A percentile compares a stretch with the other conserved stretches of the same genome.
phyloP scores from a whole-genome alignment of 179 eudicot genomes.

The Beta lomatogona region DNA sequence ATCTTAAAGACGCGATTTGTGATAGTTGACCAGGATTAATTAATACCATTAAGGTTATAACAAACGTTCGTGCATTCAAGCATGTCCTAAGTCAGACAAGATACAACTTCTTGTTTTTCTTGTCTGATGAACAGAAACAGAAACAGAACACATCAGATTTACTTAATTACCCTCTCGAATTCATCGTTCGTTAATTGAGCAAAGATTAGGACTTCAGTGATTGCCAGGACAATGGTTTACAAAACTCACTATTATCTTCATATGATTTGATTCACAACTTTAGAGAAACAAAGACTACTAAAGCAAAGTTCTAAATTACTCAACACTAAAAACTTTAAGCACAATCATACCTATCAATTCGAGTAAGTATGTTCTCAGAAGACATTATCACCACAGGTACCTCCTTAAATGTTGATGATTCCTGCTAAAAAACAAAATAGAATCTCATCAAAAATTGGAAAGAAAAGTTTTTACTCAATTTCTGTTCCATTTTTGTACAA shows the following conservation, averaged over 20 bases:
- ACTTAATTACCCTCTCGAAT: no score
- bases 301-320: background rate
- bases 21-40: conserved; percentile 17
- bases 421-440: conserved; percentile 33
- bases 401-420: conserved; percentile 41
- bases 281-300: background rate
- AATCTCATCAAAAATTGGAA: conserved; percentile 15
- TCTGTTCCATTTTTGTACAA: background rate
- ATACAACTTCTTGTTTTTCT: background rate
- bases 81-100: conserved; percentile 24
- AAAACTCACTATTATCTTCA: background rate
- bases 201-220: no score
- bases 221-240: background rate
- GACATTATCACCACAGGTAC: conserved; percentile 55
- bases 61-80: conserved; percentile 17
- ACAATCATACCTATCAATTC: conserved; percentile 42
- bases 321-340: background rate
- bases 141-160: background rate
- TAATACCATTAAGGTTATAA: background rate
- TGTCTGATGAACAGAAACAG: conserved; percentile 19
- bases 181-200: no score
- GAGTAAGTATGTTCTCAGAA: conserved; percentile 47
- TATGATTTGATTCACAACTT: background rate
- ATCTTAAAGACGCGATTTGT: conserved; percentile 26
- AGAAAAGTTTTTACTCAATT: background rate